These are phyloP conservation scores for Rhododendron simsii DNA, from an alignment of 148 eudicot genomes.

Conservation along the genomic window DNA sequence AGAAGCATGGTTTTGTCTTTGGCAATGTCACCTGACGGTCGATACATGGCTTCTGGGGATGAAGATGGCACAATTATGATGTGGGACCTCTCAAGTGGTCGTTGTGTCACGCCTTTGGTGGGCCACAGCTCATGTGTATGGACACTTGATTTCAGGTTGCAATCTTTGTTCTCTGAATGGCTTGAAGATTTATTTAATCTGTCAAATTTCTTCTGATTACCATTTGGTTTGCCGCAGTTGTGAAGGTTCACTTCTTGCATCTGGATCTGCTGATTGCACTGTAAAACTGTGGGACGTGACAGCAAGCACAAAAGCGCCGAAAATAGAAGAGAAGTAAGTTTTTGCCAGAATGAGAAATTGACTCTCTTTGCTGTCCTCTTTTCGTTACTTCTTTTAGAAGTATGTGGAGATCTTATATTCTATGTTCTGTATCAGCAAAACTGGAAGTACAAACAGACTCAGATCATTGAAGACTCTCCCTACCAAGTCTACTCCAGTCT, in stretches of 20 bases:
- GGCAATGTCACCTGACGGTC: slow-evolving; percentile 99
- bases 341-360: neutral
- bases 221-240: slow-evolving; percentile 36
- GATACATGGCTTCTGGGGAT: slow-evolving; percentile 98
- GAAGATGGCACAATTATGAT: slow-evolving; percentile 97
- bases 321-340: slow-evolving; percentile 78
- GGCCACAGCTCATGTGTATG: slow-evolving; percentile 95
- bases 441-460: slow-evolving; percentile 65
- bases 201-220: neutral
- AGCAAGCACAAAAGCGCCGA: slow-evolving; percentile 58
- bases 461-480: slow-evolving; percentile 85
- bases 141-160: slow-evolving; percentile 88
- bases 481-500: slow-evolving; percentile 91
- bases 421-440: slow-evolving; percentile 36
- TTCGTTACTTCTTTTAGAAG: neutral
- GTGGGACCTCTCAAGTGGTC: slow-evolving; percentile 97
- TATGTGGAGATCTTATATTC: neutral
- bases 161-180: neutral
- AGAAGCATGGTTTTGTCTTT: slow-evolving; percentile 79
- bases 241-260: slow-evolving; percentile 98
- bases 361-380: neutral
- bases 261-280: slow-evolving; percentile 98
- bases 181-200: neutral
- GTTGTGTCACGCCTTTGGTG: slow-evolving; percentile 85
- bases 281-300: slow-evolving; percentile 95